Percentiles rank a stretch among this genome's conserved stretches.
Conservation (phyloP, 495 filamentous ascomycete genomes). For the Xylaria castorea region DNA sequence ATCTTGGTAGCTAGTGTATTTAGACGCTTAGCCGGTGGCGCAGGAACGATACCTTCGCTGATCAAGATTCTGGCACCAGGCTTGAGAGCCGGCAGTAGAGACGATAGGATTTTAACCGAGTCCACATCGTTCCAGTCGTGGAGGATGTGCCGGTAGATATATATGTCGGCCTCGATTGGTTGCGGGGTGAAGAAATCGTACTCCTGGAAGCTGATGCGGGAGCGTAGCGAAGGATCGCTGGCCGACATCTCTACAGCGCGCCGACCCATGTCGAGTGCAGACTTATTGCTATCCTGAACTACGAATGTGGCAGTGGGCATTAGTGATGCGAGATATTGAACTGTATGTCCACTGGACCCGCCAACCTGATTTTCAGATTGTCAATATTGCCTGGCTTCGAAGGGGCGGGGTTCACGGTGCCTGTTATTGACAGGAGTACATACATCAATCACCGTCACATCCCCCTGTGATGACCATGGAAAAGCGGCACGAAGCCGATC, state of each 20-base stretch:
- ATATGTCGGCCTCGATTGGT: conserved; percentile 44
- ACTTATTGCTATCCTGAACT: conserved; percentile 45
- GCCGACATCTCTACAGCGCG: conserved; percentile 24
- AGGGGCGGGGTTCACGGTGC: not conserved
- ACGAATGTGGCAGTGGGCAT: conserved; percentile 44
- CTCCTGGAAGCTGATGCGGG: conserved; percentile 38
- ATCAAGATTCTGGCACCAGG: conserved; percentile 42
- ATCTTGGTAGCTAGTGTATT: conserved; percentile 33
- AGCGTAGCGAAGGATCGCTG: conserved; percentile 27
- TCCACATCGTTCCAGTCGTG: conserved; percentile 54
- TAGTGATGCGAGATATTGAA: conserved; percentile 40
- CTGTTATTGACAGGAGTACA: not conserved
- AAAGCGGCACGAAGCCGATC: conserved; percentile 31
- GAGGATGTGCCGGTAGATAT: conserved; percentile 48
- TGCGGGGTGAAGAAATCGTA: conserved; percentile 51
- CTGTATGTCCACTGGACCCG: conserved; percentile 53
- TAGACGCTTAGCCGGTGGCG: conserved; percentile 33
- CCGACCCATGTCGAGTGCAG: conserved; percentile 36
- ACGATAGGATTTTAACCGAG: conserved; percentile 42
- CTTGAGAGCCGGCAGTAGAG: conserved; percentile 44
- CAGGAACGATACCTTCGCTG: conserved; percentile 39
- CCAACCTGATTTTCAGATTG: conserved; percentile 38
- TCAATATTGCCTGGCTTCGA: not conserved
- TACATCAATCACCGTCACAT: conserved; percentile 37
- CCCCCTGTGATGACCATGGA: conserved; percentile 4